Conservation (phyloP, 2,329 filamentous ascomycete species). For the Ilyonectria mors-panacis region DNA sequence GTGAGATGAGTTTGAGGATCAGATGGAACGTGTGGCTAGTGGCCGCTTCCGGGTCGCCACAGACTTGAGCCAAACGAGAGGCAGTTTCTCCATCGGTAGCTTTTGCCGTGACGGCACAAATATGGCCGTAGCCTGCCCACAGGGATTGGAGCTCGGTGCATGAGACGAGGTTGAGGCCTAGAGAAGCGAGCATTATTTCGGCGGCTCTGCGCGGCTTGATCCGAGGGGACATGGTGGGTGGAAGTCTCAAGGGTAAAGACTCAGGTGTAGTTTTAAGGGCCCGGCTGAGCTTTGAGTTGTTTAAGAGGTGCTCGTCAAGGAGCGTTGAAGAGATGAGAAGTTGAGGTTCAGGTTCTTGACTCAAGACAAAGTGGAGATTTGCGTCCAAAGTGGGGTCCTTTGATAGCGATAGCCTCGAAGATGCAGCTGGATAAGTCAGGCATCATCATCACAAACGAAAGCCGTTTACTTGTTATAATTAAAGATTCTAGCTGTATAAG, state of each 20-base stretch:
- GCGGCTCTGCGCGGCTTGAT: conserved; percentile 51
- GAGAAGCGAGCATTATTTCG: conserved; percentile 56
- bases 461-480: not conserved
- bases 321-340: not conserved
- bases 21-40: conserved; percentile 53
- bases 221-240: conserved; percentile 11
- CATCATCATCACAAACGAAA: not conserved
- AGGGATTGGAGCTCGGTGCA: conserved; percentile 59
- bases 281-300: not conserved
- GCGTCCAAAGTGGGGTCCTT: not conserved
- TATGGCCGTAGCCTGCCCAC: conserved; percentile 69
- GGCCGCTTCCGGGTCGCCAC: conserved; percentile 24
- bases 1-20: conserved; percentile 73
- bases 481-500: no score
- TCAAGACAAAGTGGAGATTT: conserved; percentile 1
- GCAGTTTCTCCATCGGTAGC: conserved; percentile 44
- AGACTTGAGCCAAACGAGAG: conserved; percentile 23
- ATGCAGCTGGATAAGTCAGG: not conserved
- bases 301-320: not conserved
- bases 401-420: not conserved
- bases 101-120: conserved; percentile 67
- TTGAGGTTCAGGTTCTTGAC: not conserved
- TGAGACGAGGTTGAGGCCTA: conserved; percentile 58
- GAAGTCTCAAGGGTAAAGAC: no score
- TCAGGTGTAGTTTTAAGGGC: not conserved